Base-by-base conservation (phyloP, 2,329 filamentous ascomycete genomes). In the Amesomyces nigricolor region DNA sequence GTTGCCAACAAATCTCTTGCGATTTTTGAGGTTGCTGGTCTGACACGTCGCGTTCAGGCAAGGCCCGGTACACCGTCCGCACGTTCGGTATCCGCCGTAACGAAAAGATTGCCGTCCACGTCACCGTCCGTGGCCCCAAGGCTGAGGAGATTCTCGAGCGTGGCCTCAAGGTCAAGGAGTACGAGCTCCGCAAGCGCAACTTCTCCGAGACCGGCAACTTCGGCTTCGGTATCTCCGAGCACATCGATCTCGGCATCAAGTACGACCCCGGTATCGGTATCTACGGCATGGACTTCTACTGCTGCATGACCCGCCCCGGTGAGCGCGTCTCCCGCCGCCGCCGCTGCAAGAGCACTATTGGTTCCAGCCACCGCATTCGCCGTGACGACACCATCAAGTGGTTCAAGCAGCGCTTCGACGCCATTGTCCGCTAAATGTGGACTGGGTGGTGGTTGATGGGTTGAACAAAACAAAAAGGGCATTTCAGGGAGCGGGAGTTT, bases 51-150 rank as follows among this genome's bases (percentile, higher is more conserved):
- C 45, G 51, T 54, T 71, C 22, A 91, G 89, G 88, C 91, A 99
- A 99, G 89, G 94, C 94, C 78, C 90, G 94, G 74, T 99, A 97
- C 87, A 99, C 94, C 69, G 94, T 99, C 85, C 92, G 94, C 82
- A 97, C 92, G 74, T 99, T 99, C 80, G 94, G 94, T 87, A 99
- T 99, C 86, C 92, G 94, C 78, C 92, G 94, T 91, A 99, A 99
- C 88, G 94, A 99, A 79, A 97, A 96, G 89, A 99, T 99, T 73
- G 82, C 94, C 67, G 94, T 99, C 68, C 94, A 99, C 83, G 94
- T 99, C 74, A 99, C 94, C 74, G 91, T 99, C 80, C 94, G 94
- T 76, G 94, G 94, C 74, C 91, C 94, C 79, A 72, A 83, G 88
- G 94, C 94, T 63, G 94, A 99, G 86, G 94, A 99, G 81, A 99